Conservation (phyloP, 164 flowering plant genomes). For the Stephania japonica region DNA sequence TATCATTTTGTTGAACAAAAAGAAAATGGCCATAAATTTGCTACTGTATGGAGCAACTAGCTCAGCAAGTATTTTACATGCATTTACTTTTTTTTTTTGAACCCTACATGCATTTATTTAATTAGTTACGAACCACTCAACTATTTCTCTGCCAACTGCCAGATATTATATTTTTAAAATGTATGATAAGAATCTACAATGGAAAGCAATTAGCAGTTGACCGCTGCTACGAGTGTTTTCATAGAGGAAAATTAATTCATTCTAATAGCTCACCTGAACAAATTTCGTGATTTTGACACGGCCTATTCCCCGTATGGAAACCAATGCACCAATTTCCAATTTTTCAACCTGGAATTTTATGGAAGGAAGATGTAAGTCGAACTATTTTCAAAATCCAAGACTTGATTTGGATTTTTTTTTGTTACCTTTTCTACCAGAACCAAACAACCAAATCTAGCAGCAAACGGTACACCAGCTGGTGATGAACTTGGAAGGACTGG, state of each 20-base stretch:
- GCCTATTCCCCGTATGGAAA: constrained; percentile 59
- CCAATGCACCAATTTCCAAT: constrained; percentile 62
- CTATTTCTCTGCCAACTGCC: background rate
- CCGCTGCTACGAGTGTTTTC: background rate
- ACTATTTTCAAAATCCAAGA: background rate
- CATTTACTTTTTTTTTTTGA: no score
- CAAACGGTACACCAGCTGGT: constrained; percentile 44
- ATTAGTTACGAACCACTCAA: background rate
- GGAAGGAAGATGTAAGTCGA: background rate
- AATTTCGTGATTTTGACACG: constrained; percentile 50
- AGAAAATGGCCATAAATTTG: background rate
- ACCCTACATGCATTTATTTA: background rate
- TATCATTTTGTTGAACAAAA: background rate
- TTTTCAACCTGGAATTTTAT: constrained; percentile 41
- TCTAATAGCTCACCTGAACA: constrained; percentile 29
- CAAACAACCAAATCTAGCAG: constrained; percentile 62
- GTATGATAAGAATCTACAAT: background rate
- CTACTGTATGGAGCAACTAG: background rate
- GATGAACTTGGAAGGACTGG: constrained; percentile 32
- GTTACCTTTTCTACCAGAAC: constrained; percentile 55
- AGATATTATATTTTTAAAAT: background rate
- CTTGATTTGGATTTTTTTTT: background rate
- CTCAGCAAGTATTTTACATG: background rate
- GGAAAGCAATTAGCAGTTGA: background rate
- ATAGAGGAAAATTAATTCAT: background rate